phyloP scores from a whole-genome alignment of 345 rosid genomes.

The Ailanthus altissimus region DNA sequence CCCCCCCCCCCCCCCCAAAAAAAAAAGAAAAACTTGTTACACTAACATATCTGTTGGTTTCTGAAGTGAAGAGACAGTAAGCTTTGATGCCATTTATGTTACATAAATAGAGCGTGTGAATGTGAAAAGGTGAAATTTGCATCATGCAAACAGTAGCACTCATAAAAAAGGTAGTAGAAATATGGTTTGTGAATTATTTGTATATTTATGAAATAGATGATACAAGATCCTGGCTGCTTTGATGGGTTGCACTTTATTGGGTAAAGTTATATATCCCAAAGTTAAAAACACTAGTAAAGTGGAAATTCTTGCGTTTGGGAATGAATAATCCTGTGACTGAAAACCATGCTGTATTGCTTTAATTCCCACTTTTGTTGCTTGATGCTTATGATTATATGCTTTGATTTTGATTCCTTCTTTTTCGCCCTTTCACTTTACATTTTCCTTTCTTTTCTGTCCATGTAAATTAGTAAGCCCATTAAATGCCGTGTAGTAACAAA shows the following conservation, averaged over 20 bases:
- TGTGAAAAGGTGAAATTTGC: no score
- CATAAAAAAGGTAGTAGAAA: background rate
- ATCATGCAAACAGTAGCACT: background rate
- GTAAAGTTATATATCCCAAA: background rate
- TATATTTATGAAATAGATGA: background rate
- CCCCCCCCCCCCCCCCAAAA: no score
- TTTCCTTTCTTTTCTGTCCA: background rate
- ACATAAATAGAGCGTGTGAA: no score
- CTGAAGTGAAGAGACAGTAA: no score
- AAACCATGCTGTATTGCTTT: background rate
- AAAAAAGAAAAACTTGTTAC: no score
- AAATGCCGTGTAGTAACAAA: background rate
- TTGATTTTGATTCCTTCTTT: conserved; percentile 24
- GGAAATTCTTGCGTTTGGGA: conserved; percentile 15
- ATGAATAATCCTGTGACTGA: conserved; percentile 1
- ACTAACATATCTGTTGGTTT: no score
- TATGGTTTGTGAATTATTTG: background rate
- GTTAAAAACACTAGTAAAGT: conserved; percentile 1
- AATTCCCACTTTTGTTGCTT: conserved; percentile 5
- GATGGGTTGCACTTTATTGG: background rate
- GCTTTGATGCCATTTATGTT: no score
- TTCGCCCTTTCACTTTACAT: background rate
- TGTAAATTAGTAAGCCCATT: background rate
- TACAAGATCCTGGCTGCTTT: conserved; percentile 26
- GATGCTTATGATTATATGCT: conserved; percentile 18